A percentile compares a stretch with the other conserved stretches of the same genome.
Conservation (phyloP, 352 stramenopile species). For the Phytopythium ostracodes region DNA sequence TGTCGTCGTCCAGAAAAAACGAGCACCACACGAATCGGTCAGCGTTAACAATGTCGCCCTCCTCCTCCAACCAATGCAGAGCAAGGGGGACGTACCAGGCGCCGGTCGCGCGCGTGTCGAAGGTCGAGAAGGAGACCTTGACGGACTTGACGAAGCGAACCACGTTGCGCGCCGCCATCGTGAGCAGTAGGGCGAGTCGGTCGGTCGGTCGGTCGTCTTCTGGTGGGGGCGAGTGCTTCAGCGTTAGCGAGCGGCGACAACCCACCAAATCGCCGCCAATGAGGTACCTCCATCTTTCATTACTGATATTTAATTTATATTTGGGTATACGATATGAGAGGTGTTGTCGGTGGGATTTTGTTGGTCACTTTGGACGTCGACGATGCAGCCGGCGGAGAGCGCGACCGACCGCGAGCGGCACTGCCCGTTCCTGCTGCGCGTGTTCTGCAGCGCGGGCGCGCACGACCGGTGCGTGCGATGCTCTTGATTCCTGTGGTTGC, state of each 20-base stretch:
- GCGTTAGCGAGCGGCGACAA: too few species aligned
- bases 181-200: neutral
- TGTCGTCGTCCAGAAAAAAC: conserved; percentile 16
- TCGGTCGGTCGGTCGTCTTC: too few species aligned
- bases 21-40: neutral
- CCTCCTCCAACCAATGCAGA: neutral
- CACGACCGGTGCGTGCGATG: conserved; percentile 39
- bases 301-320: conserved; percentile 4
- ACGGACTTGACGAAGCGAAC: conserved; percentile 85
- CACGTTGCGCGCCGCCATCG: conserved; percentile 79
- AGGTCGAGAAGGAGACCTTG: conserved; percentile 83
- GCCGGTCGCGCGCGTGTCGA: conserved; percentile 65
- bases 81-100: conserved; percentile 50
- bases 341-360: neutral
- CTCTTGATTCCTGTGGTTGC: neutral
- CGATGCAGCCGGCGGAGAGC: neutral
- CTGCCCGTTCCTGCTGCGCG: conserved; percentile 63
- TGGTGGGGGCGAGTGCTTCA: neutral
- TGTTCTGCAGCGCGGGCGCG: conserved; percentile 52
- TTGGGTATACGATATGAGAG: neutral
- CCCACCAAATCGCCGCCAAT: neutral
- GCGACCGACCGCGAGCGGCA: conserved; percentile 59
- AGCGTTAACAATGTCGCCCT: too few species aligned
- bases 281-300: neutral
- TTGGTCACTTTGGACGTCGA: too few species aligned